Base-by-base conservation (phyloP, 1,139 yeast genomes). In the Protomyces arabidopsidicola region DNA sequence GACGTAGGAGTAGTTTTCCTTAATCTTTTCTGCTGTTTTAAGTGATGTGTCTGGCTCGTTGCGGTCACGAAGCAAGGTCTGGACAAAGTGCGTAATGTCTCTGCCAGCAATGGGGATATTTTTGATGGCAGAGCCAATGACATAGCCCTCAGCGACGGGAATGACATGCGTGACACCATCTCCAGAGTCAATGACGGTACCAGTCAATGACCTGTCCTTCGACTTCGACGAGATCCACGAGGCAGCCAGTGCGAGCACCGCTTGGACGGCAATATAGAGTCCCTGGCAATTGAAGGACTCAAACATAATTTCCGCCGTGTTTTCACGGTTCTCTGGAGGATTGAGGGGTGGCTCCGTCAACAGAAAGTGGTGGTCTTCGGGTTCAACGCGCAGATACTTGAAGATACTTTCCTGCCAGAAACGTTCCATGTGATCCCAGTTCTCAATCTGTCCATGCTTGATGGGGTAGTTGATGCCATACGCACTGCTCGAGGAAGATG, bases 341-440 rank as follows among this genome's bases (percentile, higher is more conserved):
- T 95, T 95, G 71, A 95, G 83, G 36, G 99, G 99, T 16, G 99
- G 99, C 77, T 93, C 99, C 60, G 99, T 93, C 68, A 60, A 55
- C 42, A 93, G 80, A 76, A 93, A 93, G 75, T 90, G 90, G 73
- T 93, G 99, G 76, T 93, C 99, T 75, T 93, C 99, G 6, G 99
- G 99, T 76, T 93, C 98, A 75, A 98, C 90, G 76, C 97, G 84
- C 72, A 93, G 82, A 75, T 93, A 93, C 77, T 93, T 91, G 80
- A 93, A 93, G 72, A 93, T 91, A 53, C 97, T 89, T 72, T 88
- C 88, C 74, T 93, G 98, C 99, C 99, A 93, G 76, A 90, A 91
- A 74, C 98, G 82, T 76, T 93, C 99, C 99, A 93, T 93, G 74
- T 93, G 97, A 77, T 95, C 98, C 99, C 99, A 93, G 75, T 93